Evolutionary conservation across 2,329 filamentous ascomycete genomes (phyloP).

Genomic region (Scopulariopsis brevicaulis): DNA sequence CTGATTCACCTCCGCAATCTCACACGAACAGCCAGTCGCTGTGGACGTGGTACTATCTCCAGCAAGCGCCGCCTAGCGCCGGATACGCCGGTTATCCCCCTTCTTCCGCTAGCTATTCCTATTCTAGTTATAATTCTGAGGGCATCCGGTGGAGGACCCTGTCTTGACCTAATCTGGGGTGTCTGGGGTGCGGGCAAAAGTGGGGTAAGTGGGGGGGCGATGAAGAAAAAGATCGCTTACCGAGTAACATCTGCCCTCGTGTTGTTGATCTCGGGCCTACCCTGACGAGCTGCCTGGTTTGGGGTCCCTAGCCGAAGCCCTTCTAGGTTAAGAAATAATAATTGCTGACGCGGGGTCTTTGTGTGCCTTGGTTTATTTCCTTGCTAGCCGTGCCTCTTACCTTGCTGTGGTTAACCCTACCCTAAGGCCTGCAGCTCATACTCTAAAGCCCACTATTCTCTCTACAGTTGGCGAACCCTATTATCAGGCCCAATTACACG

Average conservation of each 20-base stretch:
- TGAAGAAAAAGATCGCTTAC: not conserved
- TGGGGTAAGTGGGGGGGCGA: not conserved
- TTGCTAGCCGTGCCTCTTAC: too few species aligned
- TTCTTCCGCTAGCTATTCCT: not conserved
- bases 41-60: not conserved
- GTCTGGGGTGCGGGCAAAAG: not conserved
- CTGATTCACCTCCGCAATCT: not conserved
- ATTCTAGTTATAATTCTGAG: not conserved
- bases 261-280: not conserved
- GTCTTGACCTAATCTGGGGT: not conserved
- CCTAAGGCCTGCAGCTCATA: too few species aligned
- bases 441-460: too few species aligned
- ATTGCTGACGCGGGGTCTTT: conserved; percentile 6
- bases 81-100: not conserved
- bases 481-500: too few species aligned
- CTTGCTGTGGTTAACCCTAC: too few species aligned
- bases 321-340: not conserved
- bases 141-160: not conserved
- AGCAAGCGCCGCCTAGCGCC: not conserved
- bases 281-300: not conserved
- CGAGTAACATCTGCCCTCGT: not conserved
- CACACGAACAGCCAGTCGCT: not conserved
- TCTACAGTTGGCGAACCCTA: too few species aligned
- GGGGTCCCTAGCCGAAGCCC: not conserved
- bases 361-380: too few species aligned